These are phyloP conservation scores for Rhizomucor pusillus DNA, from an alignment of 371 early-diverging fungal species.

Conservation along the genomic window DNA sequence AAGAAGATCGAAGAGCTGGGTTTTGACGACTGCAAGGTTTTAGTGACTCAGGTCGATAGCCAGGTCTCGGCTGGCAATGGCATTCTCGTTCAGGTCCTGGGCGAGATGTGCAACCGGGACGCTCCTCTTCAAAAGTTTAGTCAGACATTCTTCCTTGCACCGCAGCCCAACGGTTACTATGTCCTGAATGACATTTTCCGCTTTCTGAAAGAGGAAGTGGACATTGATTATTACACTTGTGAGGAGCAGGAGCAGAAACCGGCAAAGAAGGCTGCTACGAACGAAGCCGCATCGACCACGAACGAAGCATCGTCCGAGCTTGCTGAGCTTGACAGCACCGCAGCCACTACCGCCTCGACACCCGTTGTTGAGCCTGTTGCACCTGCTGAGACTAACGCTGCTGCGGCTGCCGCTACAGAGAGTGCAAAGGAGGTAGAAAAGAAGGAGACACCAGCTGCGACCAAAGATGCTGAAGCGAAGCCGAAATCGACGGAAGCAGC, in stretches of 20 bases:
- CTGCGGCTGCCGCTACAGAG: neutral
- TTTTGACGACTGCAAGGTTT: conserved; percentile 81
- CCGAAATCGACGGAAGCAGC: neutral
- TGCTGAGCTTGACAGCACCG: conserved; percentile 15
- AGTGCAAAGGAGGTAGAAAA: conserved; percentile 1
- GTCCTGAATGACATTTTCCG: conserved; percentile 95
- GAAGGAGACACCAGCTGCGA: neutral
- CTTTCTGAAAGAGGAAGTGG: conserved; percentile 80
- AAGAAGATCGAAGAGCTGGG: conserved; percentile 69
- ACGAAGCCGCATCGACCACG: neutral
- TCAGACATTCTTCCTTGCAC: conserved; percentile 93
- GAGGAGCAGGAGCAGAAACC: conserved; percentile 10
- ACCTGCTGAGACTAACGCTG: neutral
- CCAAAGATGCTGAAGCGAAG: conserved; percentile 1
- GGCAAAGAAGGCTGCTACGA: conserved; percentile 2
- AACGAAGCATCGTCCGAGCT: conserved; percentile 6
- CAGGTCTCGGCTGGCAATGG: conserved; percentile 75
- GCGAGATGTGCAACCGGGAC: conserved; percentile 86
- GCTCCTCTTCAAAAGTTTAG: conserved; percentile 81
- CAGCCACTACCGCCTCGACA: conserved; percentile 16
- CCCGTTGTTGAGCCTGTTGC: conserved; percentile 7
- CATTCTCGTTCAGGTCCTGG: conserved; percentile 89
- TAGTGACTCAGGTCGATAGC: conserved; percentile 87
- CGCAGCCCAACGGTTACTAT: conserved; percentile 88
- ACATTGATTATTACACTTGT: conserved; percentile 18